These are phyloP conservation scores for Suillus subluteus DNA, from an alignment of 768 basidiomycete genomes.

Conservation along the genomic window DNA sequence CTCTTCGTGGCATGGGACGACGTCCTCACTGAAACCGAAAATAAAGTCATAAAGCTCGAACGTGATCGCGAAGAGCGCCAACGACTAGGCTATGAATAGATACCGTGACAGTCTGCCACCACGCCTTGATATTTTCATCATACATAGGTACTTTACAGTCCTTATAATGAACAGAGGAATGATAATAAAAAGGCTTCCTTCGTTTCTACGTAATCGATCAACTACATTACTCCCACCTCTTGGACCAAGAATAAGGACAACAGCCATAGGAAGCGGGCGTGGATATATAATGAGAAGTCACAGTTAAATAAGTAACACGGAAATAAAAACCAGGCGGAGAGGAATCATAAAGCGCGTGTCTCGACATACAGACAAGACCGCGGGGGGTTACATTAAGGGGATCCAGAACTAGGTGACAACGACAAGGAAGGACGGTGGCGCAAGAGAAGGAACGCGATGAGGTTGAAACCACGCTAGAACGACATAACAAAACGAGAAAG, in stretches of 20 bases:
- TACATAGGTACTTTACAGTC: not conserved
- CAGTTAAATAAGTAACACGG: slow-evolving; percentile 20
- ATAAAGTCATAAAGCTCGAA: slow-evolving; percentile 58
- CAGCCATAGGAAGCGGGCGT: slow-evolving; percentile 18
- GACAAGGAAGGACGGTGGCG: slow-evolving; percentile 7
- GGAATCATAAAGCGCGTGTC: slow-evolving; percentile 12
- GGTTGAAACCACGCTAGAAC: slow-evolving; percentile 15
- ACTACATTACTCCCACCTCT: slow-evolving; percentile 22
- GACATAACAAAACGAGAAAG: slow-evolving; percentile 18
- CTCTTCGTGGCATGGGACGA: slow-evolving; percentile 89
- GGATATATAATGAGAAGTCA: slow-evolving; percentile 20
- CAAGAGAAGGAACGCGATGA: slow-evolving; percentile 7
- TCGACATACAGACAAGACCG: slow-evolving; percentile 13
- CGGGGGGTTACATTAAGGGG: slow-evolving; percentile 23
- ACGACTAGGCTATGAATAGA: slow-evolving; percentile 61
- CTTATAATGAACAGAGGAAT: not conserved
- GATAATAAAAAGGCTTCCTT: slow-evolving; percentile 3
- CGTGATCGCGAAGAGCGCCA: slow-evolving; percentile 60
- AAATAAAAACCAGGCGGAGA: slow-evolving; percentile 14
- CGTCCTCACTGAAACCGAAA: slow-evolving; percentile 67
- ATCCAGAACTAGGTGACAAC: slow-evolving; percentile 19
- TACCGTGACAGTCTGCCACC: not conserved
- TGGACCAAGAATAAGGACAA: slow-evolving; percentile 13
- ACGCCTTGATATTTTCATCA: not conserved
- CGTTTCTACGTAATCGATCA: slow-evolving; percentile 23